phyloP scores from a whole-genome alignment of 768 basidiomycete species.

The Suillus fuscotomentosus region DNA sequence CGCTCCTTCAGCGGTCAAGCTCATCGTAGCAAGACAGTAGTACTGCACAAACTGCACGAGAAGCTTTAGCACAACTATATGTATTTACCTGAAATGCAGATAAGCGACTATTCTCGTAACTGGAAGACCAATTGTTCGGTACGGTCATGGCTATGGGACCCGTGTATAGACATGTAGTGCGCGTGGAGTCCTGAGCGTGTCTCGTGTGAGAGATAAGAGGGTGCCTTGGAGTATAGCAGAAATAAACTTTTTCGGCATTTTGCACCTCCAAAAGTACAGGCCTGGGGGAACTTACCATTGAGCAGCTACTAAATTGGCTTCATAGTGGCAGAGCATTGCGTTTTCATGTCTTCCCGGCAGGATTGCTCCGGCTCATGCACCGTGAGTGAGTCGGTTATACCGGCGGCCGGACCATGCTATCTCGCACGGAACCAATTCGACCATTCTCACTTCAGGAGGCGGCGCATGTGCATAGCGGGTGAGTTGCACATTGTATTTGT shows the following conservation, averaged over 20 bases:
- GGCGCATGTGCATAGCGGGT: background rate
- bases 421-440: background rate
- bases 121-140: background rate
- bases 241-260: background rate
- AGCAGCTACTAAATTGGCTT: too few relatives aligned
- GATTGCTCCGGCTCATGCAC: background rate
- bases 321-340: too few relatives aligned
- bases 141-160: too few relatives aligned
- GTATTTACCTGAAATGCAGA: background rate
- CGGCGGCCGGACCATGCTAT: background rate
- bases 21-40: background rate
- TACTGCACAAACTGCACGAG: background rate
- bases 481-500: background rate
- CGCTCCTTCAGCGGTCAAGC: constrained; percentile 4
- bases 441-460: background rate
- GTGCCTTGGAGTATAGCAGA: background rate
- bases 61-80: background rate
- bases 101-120: constrained; percentile 6
- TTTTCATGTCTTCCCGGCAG: too few relatives aligned
- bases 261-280: too few relatives aligned
- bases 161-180: background rate
- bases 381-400: background rate
- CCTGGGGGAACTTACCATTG: too few relatives aligned
- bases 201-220: background rate
- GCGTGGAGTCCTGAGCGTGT: background rate